phyloP scores from a whole-genome alignment of 257 asterid species.

The Thymus quinquecostatus region DNA sequence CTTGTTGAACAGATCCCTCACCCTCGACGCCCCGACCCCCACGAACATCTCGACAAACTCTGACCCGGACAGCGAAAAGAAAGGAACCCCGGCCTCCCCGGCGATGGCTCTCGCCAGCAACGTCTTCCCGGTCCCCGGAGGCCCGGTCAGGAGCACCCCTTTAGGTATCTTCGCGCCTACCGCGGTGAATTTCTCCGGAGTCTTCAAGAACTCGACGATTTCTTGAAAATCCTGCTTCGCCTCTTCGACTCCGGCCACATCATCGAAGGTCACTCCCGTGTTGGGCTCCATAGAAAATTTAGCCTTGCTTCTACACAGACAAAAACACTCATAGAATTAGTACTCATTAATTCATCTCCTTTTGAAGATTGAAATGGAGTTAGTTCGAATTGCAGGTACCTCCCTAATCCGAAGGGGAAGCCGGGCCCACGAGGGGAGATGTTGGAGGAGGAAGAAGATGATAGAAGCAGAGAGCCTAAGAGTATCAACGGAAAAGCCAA shows the following conservation, averaged over 20 bases:
- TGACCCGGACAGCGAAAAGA: slow-evolving; percentile 67
- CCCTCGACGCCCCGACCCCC: slow-evolving; percentile 79
- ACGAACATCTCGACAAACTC: slow-evolving; percentile 84
- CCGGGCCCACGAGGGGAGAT: slow-evolving; percentile 58
- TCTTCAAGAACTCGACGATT: slow-evolving; percentile 59
- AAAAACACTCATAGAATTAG: not conserved
- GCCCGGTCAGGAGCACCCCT: slow-evolving; percentile 63
- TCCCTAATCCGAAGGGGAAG: slow-evolving; percentile 72
- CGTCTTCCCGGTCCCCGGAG: slow-evolving; percentile 81
- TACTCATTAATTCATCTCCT: not conserved
- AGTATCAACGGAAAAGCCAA: slow-evolving; percentile 63
- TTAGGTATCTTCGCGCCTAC: slow-evolving; percentile 68
- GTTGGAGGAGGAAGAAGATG: slow-evolving; percentile 43
- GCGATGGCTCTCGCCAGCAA: slow-evolving; percentile 74
- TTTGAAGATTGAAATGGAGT: not conserved
- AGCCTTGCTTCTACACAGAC: slow-evolving; percentile 56
- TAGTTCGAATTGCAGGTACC: slow-evolving; percentile 34
- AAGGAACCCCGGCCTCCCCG: slow-evolving; percentile 76
- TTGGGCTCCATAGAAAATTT: slow-evolving; percentile 78
- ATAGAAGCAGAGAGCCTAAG: slow-evolving; percentile 47
- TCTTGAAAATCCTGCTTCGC: slow-evolving; percentile 73
- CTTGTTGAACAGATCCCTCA: slow-evolving; percentile 70
- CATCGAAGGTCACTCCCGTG: slow-evolving; percentile 71
- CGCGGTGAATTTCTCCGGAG: slow-evolving; percentile 65
- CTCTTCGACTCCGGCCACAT: slow-evolving; percentile 79